These are phyloP conservation scores for Tilletia indica DNA, from an alignment of 1,284 basidiomycete species.

Conservation along the genomic window DNA sequence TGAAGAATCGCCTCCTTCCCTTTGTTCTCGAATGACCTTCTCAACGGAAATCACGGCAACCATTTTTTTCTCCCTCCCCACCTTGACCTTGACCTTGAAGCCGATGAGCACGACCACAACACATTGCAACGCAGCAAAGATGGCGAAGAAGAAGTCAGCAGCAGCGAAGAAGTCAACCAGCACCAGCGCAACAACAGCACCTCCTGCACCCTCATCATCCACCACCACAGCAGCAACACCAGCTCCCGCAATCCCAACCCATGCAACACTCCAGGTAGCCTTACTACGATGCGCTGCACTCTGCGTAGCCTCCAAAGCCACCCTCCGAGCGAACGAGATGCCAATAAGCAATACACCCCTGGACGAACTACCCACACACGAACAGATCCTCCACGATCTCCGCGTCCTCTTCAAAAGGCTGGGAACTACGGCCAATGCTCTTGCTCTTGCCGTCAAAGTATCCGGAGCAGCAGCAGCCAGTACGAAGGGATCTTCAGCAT, in stretches of 20 bases:
- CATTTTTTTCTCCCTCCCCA: not conserved
- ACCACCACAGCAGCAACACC: not conserved
- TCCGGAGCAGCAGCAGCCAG: not conserved
- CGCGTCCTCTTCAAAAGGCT: not conserved
- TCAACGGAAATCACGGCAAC: not conserved
- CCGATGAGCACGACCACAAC: not conserved
- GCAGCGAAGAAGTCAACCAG: not conserved
- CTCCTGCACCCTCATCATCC: not conserved
- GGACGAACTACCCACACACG: conserved; percentile 2
- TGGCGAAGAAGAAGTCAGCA: conserved; percentile 7
- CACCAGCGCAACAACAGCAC: not conserved
- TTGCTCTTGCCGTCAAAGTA: conserved; percentile 11
- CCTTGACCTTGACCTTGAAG: not conserved
- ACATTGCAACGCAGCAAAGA: not conserved
- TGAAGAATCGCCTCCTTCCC: too few species aligned
- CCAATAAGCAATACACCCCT: not conserved
- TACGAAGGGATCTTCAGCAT: not conserved
- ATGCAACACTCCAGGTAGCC: not conserved
- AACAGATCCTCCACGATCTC: not conserved
- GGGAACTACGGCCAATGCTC: not conserved
- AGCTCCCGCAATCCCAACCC: not conserved
- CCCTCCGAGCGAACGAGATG: not conserved
- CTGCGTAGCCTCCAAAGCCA: conserved; percentile 1
- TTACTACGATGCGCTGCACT: conserved; percentile 9
- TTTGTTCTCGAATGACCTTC: not conserved